Percentiles rank a stretch among this genome's conserved stretches.
phyloP scores from a whole-genome alignment of 495 filamentous ascomycete genomes.

The Chaetomium cochliodes region DNA sequence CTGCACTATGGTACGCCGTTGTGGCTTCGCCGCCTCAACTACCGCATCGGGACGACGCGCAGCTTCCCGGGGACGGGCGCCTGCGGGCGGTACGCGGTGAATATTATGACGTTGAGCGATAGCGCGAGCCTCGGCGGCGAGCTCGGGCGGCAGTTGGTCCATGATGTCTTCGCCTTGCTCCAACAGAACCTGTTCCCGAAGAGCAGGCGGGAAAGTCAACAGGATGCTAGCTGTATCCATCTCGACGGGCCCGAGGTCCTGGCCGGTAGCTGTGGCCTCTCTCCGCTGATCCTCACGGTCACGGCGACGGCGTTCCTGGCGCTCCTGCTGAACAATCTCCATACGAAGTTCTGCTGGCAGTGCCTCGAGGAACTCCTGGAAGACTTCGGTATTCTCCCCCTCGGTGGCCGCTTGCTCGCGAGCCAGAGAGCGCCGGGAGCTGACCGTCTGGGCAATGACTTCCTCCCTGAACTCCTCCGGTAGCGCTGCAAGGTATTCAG shows the following conservation, averaged over 20 bases:
- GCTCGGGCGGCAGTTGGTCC: slow-evolving; percentile 77
- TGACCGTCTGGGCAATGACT: slow-evolving; percentile 83
- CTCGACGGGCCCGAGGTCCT: slow-evolving; percentile 63
- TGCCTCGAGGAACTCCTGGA: slow-evolving; percentile 91
- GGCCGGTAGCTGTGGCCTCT: slow-evolving; percentile 53
- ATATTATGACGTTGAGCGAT: slow-evolving; percentile 36
- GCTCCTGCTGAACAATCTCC: slow-evolving; percentile 87
- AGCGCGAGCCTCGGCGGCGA: slow-evolving; percentile 81
- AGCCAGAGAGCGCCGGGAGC: slow-evolving; percentile 76
- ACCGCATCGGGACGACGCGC: slow-evolving; percentile 33
- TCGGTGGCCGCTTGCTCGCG: slow-evolving; percentile 61
- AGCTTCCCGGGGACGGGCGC: slow-evolving; percentile 32
- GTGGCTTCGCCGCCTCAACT: slow-evolving; percentile 55
- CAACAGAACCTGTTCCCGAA: slow-evolving; percentile 82
- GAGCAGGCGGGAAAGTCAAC: slow-evolving; percentile 78
- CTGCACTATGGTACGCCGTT: slow-evolving; percentile 79
- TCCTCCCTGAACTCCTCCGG: slow-evolving; percentile 95
- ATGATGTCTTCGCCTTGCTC: slow-evolving; percentile 90
- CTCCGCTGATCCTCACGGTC: slow-evolving; percentile 72
- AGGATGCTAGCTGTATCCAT: slow-evolving; percentile 94
- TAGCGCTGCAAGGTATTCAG: slow-evolving; percentile 87
- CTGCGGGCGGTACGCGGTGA: slow-evolving; percentile 25
- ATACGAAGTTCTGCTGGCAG: slow-evolving; percentile 84
- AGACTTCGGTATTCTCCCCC: slow-evolving; percentile 85
- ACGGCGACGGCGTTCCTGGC: slow-evolving; percentile 80